Percentiles rank a stretch among this genome's conserved stretches.
phyloP scores from a whole-genome alignment of 371 early-diverging fungal genomes.

The Circinella umbellata region DNA sequence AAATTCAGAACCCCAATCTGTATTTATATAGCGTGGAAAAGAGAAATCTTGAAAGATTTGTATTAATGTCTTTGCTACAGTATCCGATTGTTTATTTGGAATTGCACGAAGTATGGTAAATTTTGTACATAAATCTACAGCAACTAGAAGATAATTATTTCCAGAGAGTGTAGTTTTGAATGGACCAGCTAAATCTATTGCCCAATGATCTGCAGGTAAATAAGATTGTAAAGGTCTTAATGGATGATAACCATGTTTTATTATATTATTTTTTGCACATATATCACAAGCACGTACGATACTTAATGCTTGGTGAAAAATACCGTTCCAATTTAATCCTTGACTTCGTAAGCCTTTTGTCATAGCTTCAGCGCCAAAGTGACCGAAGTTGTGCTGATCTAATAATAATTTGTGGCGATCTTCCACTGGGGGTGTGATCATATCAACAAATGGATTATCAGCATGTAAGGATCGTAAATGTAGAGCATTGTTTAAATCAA shows the following conservation, averaged over 20 bases:
- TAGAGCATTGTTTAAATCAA: background rate
- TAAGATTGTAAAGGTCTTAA: background rate
- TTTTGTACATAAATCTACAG: too few relatives aligned
- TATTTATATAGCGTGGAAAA: too few relatives aligned
- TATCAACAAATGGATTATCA: background rate
- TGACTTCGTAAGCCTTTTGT: background rate
- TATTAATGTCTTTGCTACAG: too few relatives aligned
- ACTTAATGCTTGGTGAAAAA: background rate
- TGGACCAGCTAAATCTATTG: background rate
- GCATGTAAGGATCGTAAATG: background rate
- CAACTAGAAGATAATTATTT: too few relatives aligned
- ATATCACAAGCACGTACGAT: background rate
- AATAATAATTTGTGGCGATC: background rate
- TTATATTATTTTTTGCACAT: background rate
- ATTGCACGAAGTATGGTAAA: too few relatives aligned
- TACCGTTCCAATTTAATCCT: background rate
- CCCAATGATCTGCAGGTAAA: constrained; percentile 5
- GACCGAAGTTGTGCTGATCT: constrained; percentile 1
- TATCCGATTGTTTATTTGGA: too few relatives aligned
- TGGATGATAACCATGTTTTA: constrained; percentile 6
- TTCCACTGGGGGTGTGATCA: background rate
- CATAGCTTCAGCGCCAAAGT: constrained; percentile 10
- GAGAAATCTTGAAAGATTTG: too few relatives aligned
- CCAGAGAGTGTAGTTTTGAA: too few relatives aligned
- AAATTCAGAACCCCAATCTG: too few relatives aligned